These are phyloP conservation scores for Elsinoe fawcettii DNA, from an alignment of 2,329 filamentous ascomycete genomes.

Conservation along the genomic window DNA sequence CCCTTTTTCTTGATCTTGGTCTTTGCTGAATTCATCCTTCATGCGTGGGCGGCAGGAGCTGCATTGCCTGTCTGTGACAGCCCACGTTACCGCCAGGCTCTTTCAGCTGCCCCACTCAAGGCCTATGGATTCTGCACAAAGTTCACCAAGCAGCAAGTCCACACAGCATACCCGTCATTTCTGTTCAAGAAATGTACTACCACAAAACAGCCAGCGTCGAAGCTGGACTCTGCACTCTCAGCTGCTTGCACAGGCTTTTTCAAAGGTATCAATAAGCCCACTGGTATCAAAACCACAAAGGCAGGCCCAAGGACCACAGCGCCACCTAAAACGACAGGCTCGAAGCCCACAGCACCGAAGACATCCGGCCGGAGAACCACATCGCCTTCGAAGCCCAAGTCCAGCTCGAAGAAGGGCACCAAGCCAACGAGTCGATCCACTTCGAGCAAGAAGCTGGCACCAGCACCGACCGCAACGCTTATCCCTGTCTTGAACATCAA, in stretches of 20 bases:
- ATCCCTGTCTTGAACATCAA: not conserved
- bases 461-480: not conserved
- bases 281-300: not conserved
- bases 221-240: not conserved
- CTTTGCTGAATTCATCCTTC: not conserved
- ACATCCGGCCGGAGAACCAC: too few species aligned
- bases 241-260: not conserved
- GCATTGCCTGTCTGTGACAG: not conserved
- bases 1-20: not conserved
- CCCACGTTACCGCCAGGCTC: not conserved
- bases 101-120: not conserved
- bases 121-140: not conserved
- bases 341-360: not conserved
- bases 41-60: not conserved
- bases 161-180: constrained; percentile 1
- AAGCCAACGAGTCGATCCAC: not conserved
- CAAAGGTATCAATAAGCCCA: not conserved
- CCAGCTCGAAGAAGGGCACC: not conserved
- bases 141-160: not conserved
- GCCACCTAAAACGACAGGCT: not conserved
- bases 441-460: not conserved
- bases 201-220: not conserved
- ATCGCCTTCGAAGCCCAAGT: not conserved
- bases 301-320: not conserved
- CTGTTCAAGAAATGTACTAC: not conserved